Percentiles rank a stretch among this genome's conserved stretches.
phyloP scores from a whole-genome alignment of 805 yeast genomes.

The Candida ficus region DNA sequence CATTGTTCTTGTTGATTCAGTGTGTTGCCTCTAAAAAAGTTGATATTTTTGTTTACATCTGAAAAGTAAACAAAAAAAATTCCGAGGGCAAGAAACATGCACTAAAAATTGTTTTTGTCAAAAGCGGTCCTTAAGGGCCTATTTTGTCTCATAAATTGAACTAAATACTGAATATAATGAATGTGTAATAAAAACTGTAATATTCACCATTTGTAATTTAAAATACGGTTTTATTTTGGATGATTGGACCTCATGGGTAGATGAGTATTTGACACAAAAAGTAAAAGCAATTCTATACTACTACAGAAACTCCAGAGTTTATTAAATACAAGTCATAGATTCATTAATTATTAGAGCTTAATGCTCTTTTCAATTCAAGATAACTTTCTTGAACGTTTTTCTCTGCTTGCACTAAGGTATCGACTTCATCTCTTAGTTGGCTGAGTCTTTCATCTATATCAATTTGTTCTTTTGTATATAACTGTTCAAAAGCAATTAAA shows the following conservation, averaged over 20 bases:
- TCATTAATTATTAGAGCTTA: background rate
- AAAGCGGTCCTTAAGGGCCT: too few species aligned
- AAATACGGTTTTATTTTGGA: too few species aligned
- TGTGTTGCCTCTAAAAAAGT: background rate
- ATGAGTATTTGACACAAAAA: too few species aligned
- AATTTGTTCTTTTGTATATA: constrained; percentile 14
- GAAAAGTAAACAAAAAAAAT: background rate
- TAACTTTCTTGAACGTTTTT: constrained; percentile 19
- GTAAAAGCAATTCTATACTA: too few species aligned
- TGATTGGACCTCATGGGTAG: too few species aligned
- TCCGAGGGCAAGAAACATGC: too few species aligned
- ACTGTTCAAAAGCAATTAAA: constrained; percentile 17
- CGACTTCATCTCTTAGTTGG: constrained; percentile 20
- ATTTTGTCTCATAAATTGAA: too few species aligned
- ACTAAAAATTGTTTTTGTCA: too few species aligned
- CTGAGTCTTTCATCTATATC: constrained; percentile 12
- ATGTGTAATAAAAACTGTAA: too few species aligned
- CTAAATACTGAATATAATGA: too few species aligned
- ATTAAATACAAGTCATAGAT: too few species aligned
- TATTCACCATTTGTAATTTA: too few species aligned
- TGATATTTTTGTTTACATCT: background rate
- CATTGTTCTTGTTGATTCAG: constrained; percentile 8
- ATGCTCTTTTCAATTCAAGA: constrained; percentile 10
- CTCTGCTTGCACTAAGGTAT: constrained; percentile 19
- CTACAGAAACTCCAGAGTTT: background rate